A percentile compares a stretch with the other conserved stretches of the same genome.
Conservation (phyloP, 371 early-diverging fungal species). For the Zopfochytrium polystomum region DNA sequence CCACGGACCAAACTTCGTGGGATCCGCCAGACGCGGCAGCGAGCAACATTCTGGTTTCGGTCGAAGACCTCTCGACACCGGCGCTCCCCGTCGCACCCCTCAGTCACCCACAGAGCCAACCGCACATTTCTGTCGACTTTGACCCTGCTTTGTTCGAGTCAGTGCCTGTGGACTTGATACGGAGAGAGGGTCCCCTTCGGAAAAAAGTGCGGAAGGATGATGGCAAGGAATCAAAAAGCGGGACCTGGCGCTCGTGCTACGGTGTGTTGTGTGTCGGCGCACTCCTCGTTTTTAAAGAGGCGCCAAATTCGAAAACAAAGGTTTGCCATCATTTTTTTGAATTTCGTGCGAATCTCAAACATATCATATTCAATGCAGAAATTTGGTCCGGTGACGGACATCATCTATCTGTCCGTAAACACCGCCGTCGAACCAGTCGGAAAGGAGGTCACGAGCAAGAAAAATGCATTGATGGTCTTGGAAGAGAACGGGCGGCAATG, state of each 20-base stretch:
- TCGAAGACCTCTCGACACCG: too few species aligned
- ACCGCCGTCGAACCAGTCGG: slow-evolving; percentile 30
- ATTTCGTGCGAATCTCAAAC: too few species aligned
- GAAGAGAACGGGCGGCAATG: slow-evolving; percentile 27
- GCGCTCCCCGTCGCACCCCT: too few species aligned
- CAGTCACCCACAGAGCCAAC: not conserved
- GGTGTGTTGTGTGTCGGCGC: slow-evolving; percentile 46
- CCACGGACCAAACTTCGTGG: slow-evolving; percentile 46
- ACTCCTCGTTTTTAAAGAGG: slow-evolving; percentile 47
- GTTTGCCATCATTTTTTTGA: slow-evolving; percentile 4
- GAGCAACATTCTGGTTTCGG: slow-evolving; percentile 1
- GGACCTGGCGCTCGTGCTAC: slow-evolving; percentile 42
- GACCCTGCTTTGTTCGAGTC: slow-evolving; percentile 29
- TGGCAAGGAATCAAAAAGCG: slow-evolving; percentile 25
- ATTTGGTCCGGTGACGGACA: slow-evolving; percentile 28
- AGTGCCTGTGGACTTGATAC: slow-evolving; percentile 46
- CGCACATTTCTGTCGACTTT: slow-evolving; percentile 7
- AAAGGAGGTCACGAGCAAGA: slow-evolving; percentile 38
- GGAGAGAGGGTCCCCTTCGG: slow-evolving; percentile 40
- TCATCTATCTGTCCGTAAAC: slow-evolving; percentile 29
- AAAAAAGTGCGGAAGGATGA: slow-evolving; percentile 36
- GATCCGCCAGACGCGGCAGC: slow-evolving; percentile 28
- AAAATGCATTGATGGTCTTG: slow-evolving; percentile 33
- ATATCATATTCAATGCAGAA: slow-evolving; percentile 24
- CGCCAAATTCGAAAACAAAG: slow-evolving; percentile 28